Conservation (phyloP, 768 basidiomycete species). For the Hypsizygus marmoreus region DNA sequence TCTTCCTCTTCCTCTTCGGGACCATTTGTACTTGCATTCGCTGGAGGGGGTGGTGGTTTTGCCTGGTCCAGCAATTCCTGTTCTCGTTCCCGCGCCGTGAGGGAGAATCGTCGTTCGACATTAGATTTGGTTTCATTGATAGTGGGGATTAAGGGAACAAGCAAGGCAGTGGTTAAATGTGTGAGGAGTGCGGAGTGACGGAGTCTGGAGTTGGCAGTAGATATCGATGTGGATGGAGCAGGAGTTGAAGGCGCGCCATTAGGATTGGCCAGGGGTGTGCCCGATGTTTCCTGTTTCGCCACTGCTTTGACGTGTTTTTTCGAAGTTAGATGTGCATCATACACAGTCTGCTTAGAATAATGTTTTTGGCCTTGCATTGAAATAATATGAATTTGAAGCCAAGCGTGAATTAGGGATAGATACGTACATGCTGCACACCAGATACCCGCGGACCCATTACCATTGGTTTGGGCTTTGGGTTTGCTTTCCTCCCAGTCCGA, state of each 20-base stretch:
- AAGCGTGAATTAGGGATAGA: conserved; percentile 2
- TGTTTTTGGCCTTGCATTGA: conserved; percentile 76
- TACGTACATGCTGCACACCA: conserved; percentile 93
- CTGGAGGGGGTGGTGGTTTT: conserved; percentile 49
- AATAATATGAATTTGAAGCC: conserved; percentile 4
- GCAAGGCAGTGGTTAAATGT: conserved; percentile 66
- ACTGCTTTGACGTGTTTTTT: conserved; percentile 95
- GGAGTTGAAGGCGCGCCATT: conserved; percentile 48
- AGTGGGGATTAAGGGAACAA: conserved; percentile 61
- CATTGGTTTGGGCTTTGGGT: conserved; percentile 46
- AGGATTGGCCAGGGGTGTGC: conserved; percentile 51
- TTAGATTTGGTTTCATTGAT: conserved; percentile 93
- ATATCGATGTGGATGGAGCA: conserved; percentile 26
- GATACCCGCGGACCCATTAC: conserved; percentile 56
- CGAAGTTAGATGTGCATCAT: conserved; percentile 92
- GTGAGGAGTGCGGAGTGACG: conserved; percentile 73
- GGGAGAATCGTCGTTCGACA: conserved; percentile 93
- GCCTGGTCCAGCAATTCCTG: conserved; percentile 83
- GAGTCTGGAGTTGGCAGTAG: conserved; percentile 50
- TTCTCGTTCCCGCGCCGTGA: conserved; percentile 97
- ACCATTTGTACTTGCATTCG: conserved; percentile 45
- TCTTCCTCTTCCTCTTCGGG: conserved; percentile 85
- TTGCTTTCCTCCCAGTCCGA: conserved; percentile 68
- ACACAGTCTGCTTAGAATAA: conserved; percentile 97
- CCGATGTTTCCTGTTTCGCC: conserved; percentile 64